A percentile compares a stretch with the other conserved stretches of the same genome.
These are phyloP conservation scores for Pinus tabuliformis DNA, from an alignment of 75 land plant species.

Conservation along the genomic window DNA sequence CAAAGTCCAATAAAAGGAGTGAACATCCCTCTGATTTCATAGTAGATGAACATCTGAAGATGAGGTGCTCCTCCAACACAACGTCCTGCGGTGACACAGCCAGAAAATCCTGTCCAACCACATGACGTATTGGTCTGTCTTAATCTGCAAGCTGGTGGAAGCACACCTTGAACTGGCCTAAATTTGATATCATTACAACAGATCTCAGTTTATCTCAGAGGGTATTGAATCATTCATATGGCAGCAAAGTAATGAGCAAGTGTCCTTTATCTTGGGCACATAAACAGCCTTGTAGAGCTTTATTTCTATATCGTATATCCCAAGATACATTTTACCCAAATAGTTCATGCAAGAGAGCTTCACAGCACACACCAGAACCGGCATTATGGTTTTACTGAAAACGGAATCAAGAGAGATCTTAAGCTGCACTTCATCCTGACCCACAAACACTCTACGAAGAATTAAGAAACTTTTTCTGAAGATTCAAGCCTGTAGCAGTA, in stretches of 20 bases:
- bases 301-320: not conserved
- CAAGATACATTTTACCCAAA: not conserved
- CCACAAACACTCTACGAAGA: not conserved
- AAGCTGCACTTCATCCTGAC: not conserved
- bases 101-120: too few relatives aligned
- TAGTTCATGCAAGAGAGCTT: not conserved
- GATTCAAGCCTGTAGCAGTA: not conserved
- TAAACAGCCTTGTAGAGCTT: not conserved
- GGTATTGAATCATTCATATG: not conserved
- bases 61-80: too few relatives aligned
- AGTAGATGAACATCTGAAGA: too few relatives aligned
- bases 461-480: not conserved
- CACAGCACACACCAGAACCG: not conserved
- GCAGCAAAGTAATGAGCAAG: not conserved
- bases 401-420: not conserved
- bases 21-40: too few relatives aligned
- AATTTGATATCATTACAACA: not conserved
- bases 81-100: too few relatives aligned
- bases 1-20: too few relatives aligned
- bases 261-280: not conserved
- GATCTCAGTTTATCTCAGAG: not conserved
- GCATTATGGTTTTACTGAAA: not conserved
- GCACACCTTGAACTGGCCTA: too few relatives aligned
- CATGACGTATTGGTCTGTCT: too few relatives aligned
- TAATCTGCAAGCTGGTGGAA: too few relatives aligned